Base-by-base conservation (phyloP, 2,329 filamentous ascomycete species). In the Paramyrothecium roridum region DNA sequence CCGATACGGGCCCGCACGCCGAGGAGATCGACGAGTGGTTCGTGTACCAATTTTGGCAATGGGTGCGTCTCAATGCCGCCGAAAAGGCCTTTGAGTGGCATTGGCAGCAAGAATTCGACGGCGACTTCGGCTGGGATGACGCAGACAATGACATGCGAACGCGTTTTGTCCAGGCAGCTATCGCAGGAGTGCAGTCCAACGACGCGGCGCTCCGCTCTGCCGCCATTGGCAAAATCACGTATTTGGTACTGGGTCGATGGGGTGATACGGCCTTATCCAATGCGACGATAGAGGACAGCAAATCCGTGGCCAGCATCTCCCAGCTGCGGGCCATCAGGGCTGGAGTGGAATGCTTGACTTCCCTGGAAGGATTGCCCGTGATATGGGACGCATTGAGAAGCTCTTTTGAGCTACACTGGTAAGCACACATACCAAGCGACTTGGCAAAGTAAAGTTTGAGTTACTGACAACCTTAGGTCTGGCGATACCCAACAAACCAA, bases 1-100 rank as follows among this genome's bases (percentile, higher is more conserved):
- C 82, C 23, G 89, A 93, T 70, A 82, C 83, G 54, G 86, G 87
- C 21, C 77, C 85, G 1, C 88, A 96, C 63, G 85, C 90, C 19
- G 91, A 95, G 60, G 95, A 99, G 76, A 80, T 99, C 50, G 91
- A 98, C 69, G 95, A 99, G 75, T 99, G 95, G 95, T 99, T 99
- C 73, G 86, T 88, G 53, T 97, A 98, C 73, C 89, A 89, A 63
- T 87, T 91, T 59, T 89, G 90, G 72, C 93, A 98, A 69, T 90
- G 90, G 74, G 82, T 88, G 49, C 87, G 93, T 65, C 78, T 97
- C 50, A 82, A 89, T 53, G 84, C 87, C 53, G 87, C 90, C 20
- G 90, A 90, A 66, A 80, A 85, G 40, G 86, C 87, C 2, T 98
- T 96, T 67, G 84, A 92, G 60, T 83, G 85, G 68, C 83, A 87